phyloP scores from a whole-genome alignment of 139 green algal genomes.

The Mychonastes homosphaera region DNA sequence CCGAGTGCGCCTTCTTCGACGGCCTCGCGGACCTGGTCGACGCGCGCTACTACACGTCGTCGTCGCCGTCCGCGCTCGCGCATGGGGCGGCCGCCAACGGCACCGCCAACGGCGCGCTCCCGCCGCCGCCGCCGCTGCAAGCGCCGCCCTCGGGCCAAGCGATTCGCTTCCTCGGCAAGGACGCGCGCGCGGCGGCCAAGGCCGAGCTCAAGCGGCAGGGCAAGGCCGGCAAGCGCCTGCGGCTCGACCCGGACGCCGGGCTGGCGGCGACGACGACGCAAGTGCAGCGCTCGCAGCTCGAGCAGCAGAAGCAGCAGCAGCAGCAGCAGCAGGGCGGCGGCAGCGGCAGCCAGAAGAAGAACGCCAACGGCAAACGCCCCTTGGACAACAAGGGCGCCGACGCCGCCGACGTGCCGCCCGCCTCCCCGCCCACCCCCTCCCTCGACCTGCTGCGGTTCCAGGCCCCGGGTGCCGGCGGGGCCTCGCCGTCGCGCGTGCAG shows the following conservation, averaged over 20 bases:
- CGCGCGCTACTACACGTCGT: conserved; percentile 39
- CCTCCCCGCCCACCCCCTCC: too few species aligned
- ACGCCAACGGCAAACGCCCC: too few species aligned
- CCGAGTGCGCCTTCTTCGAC: conserved; percentile 54
- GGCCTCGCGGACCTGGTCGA: conserved; percentile 57
- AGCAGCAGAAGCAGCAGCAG: too few species aligned
- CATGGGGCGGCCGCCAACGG: too few species aligned
- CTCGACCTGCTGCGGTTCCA: too few species aligned
- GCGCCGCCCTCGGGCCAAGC: too few species aligned
- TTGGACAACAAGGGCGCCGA: too few species aligned
- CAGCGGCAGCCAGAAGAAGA: too few species aligned
- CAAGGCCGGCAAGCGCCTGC: conserved; percentile 44
- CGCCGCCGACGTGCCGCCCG: too few species aligned
- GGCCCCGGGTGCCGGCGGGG: background rate
- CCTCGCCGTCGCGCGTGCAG: background rate
- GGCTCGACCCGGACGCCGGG: conserved; percentile 52
- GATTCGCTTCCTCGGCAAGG: conserved; percentile 43
- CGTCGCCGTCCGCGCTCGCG: conserved; percentile 22
- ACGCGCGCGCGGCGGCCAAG: conserved; percentile 34
- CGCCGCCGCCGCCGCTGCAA: too few species aligned
- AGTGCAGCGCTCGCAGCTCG: too few species aligned
- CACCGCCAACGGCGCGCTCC: too few species aligned
- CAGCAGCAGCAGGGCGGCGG: conserved; percentile 8
- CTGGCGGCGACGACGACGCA: conserved; percentile 39
- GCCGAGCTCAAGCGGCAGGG: conserved; percentile 44